A percentile compares a stretch with the other conserved stretches of the same genome.
phyloP scores from a whole-genome alignment of 208 protist species.

The Sergeia podlipaevii region DNA sequence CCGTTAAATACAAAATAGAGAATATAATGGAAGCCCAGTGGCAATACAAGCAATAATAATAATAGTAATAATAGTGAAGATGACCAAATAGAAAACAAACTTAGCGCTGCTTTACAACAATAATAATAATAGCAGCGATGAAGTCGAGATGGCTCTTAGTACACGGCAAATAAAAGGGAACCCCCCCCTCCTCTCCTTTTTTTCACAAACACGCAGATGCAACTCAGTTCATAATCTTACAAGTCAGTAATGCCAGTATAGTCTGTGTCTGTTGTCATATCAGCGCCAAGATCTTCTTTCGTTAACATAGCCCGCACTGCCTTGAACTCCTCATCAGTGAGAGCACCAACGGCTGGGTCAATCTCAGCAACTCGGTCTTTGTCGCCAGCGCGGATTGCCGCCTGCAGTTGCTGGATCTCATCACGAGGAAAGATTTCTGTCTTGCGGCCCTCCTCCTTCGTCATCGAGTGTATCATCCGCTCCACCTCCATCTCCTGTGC shows the following conservation, averaged over 20 bases:
- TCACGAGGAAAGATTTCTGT: constrained; percentile 62
- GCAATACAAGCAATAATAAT: no score
- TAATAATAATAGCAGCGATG: no score
- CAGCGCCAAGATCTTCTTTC: not conserved
- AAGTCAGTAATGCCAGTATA: not conserved
- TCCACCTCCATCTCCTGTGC: constrained; percentile 65
- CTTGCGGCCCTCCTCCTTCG: constrained; percentile 31
- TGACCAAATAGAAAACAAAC: no score
- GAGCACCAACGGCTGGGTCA: constrained; percentile 46
- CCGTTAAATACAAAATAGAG: no score
- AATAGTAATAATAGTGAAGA: no score
- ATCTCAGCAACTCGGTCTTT: constrained; percentile 34
- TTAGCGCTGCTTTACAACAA: no score
- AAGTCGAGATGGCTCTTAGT: no score
- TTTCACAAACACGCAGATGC: no score
- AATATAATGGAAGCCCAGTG: no score
- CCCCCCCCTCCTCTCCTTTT: no score
- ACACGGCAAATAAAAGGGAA: no score
- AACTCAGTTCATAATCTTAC: no score
- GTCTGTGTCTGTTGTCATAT: not conserved
- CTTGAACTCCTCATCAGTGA: constrained; percentile 59
- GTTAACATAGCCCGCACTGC: constrained; percentile 25
- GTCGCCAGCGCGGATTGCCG: constrained; percentile 40
- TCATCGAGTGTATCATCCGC: constrained; percentile 63
- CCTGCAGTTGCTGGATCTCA: constrained; percentile 53